phyloP scores from a whole-genome alignment of 2,329 filamentous ascomycete species.

The Pseudophaeomoniella oleicola region DNA sequence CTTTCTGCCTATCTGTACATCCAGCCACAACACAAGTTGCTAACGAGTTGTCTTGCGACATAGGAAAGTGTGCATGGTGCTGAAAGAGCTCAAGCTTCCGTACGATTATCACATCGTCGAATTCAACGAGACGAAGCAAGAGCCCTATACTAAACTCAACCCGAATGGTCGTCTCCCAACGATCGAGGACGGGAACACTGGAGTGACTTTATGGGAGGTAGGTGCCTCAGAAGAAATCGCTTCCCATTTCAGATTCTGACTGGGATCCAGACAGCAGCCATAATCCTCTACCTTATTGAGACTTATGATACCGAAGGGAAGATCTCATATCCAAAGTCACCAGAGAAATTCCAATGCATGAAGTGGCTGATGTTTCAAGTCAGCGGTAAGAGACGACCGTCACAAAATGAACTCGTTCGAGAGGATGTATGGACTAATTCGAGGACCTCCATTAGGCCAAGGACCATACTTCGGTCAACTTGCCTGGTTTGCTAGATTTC shows the following conservation, averaged over 20 bases:
- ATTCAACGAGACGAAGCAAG: background rate
- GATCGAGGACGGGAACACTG: constrained; percentile 32
- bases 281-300: constrained; percentile 16
- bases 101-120: background rate
- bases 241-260: background rate
- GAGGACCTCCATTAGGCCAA: constrained; percentile 11
- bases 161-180: constrained; percentile 23
- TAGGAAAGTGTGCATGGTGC: too few relatives aligned
- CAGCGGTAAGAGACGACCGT: constrained; percentile 24
- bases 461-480: constrained; percentile 28
- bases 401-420: background rate
- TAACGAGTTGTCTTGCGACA: too few relatives aligned
- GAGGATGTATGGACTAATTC: too few relatives aligned
- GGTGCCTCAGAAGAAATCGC: background rate
- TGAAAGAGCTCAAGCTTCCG: background rate
- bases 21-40: too few relatives aligned
- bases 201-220: constrained; percentile 23
- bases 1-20: too few relatives aligned
- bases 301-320: constrained; percentile 29
- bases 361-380: constrained; percentile 32
- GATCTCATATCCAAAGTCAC: constrained; percentile 23
- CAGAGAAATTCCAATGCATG: constrained; percentile 20
- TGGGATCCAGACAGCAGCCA: constrained; percentile 1
- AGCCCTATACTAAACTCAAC: background rate
- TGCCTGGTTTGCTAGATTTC: constrained; percentile 26